These are phyloP conservation scores for Crithidia fasciculata DNA, from an alignment of 208 protist species.

Conservation along the genomic window DNA sequence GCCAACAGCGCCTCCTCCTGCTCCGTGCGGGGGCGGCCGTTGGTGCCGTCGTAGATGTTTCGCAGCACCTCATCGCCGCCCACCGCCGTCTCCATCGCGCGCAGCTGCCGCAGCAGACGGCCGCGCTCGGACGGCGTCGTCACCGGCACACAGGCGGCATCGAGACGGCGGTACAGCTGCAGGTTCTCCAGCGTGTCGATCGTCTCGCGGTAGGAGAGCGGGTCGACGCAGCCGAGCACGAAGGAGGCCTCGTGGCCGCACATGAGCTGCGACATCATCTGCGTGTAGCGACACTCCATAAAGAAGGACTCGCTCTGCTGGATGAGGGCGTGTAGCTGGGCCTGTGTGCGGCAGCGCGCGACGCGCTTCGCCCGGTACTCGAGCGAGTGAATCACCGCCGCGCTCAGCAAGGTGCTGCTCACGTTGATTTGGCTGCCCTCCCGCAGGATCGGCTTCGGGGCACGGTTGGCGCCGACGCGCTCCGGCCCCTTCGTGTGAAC, in stretches of 20 bases:
- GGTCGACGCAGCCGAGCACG: constrained; percentile 83
- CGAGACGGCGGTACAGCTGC: constrained; percentile 81
- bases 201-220: constrained; percentile 76
- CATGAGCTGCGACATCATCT: constrained; percentile 89
- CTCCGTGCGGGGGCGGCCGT: constrained; percentile 84
- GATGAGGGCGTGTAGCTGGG: constrained; percentile 73
- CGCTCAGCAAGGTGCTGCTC: constrained; percentile 79
- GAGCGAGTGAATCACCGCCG: constrained; percentile 85
- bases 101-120: constrained; percentile 66
- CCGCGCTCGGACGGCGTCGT: constrained; percentile 79
- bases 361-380: constrained; percentile 73
- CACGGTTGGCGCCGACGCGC: constrained; percentile 70
- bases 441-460: constrained; percentile 49
- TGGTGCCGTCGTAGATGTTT: constrained; percentile 48
- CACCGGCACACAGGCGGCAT: constrained; percentile 61
- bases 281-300: constrained; percentile 91
- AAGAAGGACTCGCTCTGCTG: constrained; percentile 89
- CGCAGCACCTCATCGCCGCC: constrained; percentile 59
- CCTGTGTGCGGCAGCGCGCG: constrained; percentile 39
- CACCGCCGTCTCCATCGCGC: constrained; percentile 59
- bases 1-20: constrained; percentile 77
- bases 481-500: constrained; percentile 90
- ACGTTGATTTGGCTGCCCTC: constrained; percentile 83
- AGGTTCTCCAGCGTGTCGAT: constrained; percentile 87
- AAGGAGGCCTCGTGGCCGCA: constrained; percentile 87